Evolutionary conservation across 139 green algal species (phyloP), one percentile per base, ranked within the genome.

Genomic region (Chlorella sp.): DNA sequence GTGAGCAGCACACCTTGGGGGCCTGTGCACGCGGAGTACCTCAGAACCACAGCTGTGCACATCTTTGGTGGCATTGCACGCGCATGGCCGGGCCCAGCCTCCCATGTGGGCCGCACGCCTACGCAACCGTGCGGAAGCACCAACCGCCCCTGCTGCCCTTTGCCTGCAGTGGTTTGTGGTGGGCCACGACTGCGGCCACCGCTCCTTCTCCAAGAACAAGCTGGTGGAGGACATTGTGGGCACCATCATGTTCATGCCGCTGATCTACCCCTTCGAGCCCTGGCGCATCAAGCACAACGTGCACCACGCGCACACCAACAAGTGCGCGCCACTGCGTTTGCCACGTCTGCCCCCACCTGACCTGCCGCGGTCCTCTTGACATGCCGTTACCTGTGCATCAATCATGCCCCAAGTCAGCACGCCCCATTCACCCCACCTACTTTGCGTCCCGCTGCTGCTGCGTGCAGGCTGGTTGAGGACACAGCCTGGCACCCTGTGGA

Each of bases 251-350:
- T 98, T 99, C 75, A 88, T 89, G 86, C 97, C 97, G 4, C 95
- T 99, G 74, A 95, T 98, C 87, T 99, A 97, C 92, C 97, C 97
- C 80, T 99, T 98, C 79, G 97, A 99, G 94, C 96, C 97, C 62
- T 99, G 97, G 97, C 90, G 97, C 70, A 98, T 99, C 91, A 99
- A 99, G 96, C 97, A 99, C 96, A 98, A 99, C 94, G 90, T 95
- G 81, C 97, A 99, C 94, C 97, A 99, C 88, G 96, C 97, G 4
- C 93, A 98, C 92, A 99, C 97, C 74, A 99, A 99, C 96, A 99
- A 98, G 96, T 97, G 78, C 88, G 84, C 32, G 60, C 60, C 32
- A 2, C 60, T 67, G 5, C 60, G 30, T 34, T 18, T 74, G 68
- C 30, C 68, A 20, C 1, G n/a, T n/a, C n/a, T n/a, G n/a, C n/a